Conservation (phyloP, 495 filamentous ascomycete species). For the Neurospora hispaniola region DNA sequence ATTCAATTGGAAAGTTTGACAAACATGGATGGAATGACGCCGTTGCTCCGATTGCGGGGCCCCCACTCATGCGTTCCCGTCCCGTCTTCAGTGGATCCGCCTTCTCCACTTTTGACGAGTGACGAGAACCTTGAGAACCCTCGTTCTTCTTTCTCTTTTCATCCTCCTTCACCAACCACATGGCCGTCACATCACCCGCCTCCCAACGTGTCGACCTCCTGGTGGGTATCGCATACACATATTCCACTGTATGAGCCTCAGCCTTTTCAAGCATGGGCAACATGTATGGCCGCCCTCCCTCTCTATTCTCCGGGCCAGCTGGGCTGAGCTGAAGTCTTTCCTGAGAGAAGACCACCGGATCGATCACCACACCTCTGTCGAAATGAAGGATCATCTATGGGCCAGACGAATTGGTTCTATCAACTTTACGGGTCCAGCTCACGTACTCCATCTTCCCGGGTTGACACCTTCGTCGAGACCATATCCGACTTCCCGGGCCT, state of each 20-base stretch:
- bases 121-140: background rate
- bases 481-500: background rate
- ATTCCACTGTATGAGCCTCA: no score
- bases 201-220: background rate
- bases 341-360: background rate
- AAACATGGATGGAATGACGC: background rate
- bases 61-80: background rate
- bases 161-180: background rate
- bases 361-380: no score
- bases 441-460: no score
- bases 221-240: no score
- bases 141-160: background rate
- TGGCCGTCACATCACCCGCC: background rate
- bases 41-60: background rate
- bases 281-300: background rate
- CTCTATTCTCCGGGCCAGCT: background rate
- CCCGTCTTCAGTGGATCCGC: background rate
- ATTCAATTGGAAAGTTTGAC: background rate
- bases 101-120: background rate
- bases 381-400: no score
- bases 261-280: no score
- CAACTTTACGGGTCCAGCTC: no score
- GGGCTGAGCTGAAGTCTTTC: background rate
- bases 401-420: no score
- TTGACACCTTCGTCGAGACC: no score